Conservation (phyloP, 2,329 filamentous ascomycete species). For the Rhynchosporium secalis region DNA sequence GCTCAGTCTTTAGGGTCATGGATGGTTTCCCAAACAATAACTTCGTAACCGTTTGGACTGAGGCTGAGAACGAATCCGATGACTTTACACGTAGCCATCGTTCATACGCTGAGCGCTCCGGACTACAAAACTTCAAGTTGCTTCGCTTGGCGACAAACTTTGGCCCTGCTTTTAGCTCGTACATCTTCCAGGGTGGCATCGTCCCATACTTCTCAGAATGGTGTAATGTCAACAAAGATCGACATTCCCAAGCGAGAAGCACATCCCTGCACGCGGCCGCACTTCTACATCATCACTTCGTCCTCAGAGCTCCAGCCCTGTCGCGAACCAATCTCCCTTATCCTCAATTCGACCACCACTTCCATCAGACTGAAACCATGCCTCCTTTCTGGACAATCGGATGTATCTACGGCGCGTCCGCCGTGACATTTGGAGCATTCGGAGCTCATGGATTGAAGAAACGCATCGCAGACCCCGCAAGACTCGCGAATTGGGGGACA, state of each 20-base stretch:
- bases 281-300: neutral
- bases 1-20: too few relatives aligned
- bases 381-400: conserved; percentile 60
- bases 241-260: conserved; percentile 9
- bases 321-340: neutral
- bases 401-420: conserved; percentile 61
- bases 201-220: too few relatives aligned
- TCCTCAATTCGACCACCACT: neutral
- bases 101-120: too few relatives aligned
- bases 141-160: too few relatives aligned
- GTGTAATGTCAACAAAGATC: neutral
- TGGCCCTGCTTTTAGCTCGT: too few relatives aligned
- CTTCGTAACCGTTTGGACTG: too few relatives aligned
- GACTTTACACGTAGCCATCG: too few relatives aligned
- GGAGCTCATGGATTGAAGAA: conserved; percentile 67
- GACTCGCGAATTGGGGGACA: conserved; percentile 61
- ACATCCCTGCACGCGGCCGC: neutral
- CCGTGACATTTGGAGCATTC: conserved; percentile 64
- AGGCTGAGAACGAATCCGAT: too few relatives aligned
- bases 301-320: neutral
- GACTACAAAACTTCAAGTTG: too few relatives aligned
- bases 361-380: conserved; percentile 19
- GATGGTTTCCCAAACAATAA: too few relatives aligned
- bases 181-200: too few relatives aligned
- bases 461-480: conserved; percentile 57